A percentile compares a stretch with the other conserved stretches of the same genome.
phyloP scores from a whole-genome alignment of 108 stramenopile species.

The Discostella stelligeroides region DNA sequence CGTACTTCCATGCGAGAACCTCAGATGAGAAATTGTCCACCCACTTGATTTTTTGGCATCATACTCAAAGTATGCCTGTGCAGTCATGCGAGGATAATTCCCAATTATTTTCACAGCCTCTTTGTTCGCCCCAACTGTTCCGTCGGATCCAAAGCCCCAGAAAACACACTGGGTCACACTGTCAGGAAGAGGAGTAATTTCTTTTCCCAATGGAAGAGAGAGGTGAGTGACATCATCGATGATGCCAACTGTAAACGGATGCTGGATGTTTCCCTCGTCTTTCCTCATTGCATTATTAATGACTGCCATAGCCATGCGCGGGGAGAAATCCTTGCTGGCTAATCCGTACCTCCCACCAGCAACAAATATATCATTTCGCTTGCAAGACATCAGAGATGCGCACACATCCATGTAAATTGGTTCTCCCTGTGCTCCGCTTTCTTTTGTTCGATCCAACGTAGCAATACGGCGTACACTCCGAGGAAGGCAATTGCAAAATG shows the following conservation, averaged over 20 bases:
- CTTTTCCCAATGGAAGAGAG: constrained; percentile 53
- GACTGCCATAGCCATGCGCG: constrained; percentile 61
- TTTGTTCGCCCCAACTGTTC: constrained; percentile 68
- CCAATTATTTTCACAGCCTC: constrained; percentile 65
- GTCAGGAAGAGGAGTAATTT: constrained; percentile 44
- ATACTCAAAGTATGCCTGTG: constrained; percentile 72
- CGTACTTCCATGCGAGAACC: constrained; percentile 37
- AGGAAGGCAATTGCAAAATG: constrained; percentile 47
- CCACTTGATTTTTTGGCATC: constrained; percentile 69
- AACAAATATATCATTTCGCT: constrained; percentile 45
- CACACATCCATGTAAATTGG: constrained; percentile 74
- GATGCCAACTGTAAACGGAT: constrained; percentile 69
- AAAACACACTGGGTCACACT: constrained; percentile 64
- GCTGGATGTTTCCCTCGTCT: constrained; percentile 46
- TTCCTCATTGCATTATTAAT: constrained; percentile 56
- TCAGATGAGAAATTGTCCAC: constrained; percentile 60
- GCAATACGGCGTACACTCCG: constrained; percentile 54
- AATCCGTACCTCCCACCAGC: constrained; percentile 68
- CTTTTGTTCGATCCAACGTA: constrained; percentile 62
- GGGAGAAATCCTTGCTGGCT: constrained; percentile 66
- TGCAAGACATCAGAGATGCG: constrained; percentile 59
- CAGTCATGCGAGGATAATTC: constrained; percentile 53
- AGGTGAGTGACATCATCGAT: constrained; percentile 68
- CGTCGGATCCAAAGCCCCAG: constrained; percentile 67
- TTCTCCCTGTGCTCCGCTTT: constrained; percentile 68